Percentiles rank a stretch among this genome's conserved stretches.
Conservation (phyloP, 371 early-diverging fungal species). For the Mucor sp. region DNA sequence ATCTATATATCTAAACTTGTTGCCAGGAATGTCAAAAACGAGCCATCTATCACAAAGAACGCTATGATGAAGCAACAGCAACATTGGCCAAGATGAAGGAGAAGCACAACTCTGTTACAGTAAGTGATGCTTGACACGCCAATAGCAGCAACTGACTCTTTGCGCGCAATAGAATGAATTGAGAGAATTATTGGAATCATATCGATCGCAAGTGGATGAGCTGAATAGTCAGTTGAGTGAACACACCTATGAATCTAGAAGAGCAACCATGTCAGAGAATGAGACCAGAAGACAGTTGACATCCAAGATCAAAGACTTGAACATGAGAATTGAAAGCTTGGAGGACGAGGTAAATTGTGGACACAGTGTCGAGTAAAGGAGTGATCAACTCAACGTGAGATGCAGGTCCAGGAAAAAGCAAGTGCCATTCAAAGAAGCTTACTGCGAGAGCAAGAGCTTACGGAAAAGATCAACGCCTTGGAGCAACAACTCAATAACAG, state of each 20-base stretch:
- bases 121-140: background rate
- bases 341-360: background rate
- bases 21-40: constrained; percentile 1
- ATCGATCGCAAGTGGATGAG: background rate
- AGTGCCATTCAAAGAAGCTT: background rate
- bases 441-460: constrained; percentile 1
- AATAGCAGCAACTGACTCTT: background rate
- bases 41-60: constrained; percentile 8
- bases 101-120: constrained; percentile 5
- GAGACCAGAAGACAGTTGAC: background rate
- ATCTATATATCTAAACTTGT: background rate
- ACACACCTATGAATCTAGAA: background rate
- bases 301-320: background rate
- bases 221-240: background rate
- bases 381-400: background rate
- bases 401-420: background rate
- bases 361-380: background rate
- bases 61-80: background rate
- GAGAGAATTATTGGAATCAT: background rate
- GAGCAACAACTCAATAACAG: background rate
- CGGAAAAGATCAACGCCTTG: background rate
- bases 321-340: background rate
- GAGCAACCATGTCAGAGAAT: background rate
- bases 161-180: background rate
- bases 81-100: constrained; percentile 3